Evolutionary conservation across 192 early-diverging fungal genomes (phyloP).

Genomic region (Geranomyces variabilis): DNA sequence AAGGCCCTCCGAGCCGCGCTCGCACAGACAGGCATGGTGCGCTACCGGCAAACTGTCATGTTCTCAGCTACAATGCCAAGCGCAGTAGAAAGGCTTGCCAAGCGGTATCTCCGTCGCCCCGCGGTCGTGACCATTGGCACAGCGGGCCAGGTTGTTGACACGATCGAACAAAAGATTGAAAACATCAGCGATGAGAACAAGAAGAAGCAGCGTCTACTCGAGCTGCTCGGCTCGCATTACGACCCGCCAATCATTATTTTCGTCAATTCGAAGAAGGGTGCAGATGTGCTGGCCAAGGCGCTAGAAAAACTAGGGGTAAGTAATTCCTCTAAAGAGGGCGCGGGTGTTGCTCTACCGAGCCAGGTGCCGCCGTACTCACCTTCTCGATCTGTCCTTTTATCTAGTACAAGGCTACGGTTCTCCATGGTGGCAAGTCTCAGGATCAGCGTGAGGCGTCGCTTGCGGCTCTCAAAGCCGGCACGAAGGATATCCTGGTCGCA

Average conservation of each 20-base stretch:
- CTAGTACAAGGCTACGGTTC: conserved; percentile 68
- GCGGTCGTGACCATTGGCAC: conserved; percentile 96
- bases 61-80: conserved; percentile 99
- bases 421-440: conserved; percentile 97
- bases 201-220: conserved; percentile 83
- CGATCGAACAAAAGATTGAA: conserved; percentile 94
- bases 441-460: conserved; percentile 93
- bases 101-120: conserved; percentile 87
- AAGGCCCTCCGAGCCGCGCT: conserved; percentile 37
- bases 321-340: background rate
- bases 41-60: conserved; percentile 96
- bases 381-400: background rate
- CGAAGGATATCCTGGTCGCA: conserved; percentile 88
- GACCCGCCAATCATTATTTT: conserved; percentile 93
- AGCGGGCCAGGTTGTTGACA: conserved; percentile 94
- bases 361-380: background rate
- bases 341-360: background rate
- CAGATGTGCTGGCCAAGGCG: conserved; percentile 80
- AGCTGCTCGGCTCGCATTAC: conserved; percentile 71
- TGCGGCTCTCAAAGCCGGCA: conserved; percentile 76
- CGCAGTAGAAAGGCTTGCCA: conserved; percentile 91
- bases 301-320: conserved; percentile 74
- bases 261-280: conserved; percentile 95
- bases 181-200: conserved; percentile 82
- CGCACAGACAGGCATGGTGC: background rate